Conservation (phyloP, 148 eudicot genomes). For the Fagopyrum esculentum region DNA sequence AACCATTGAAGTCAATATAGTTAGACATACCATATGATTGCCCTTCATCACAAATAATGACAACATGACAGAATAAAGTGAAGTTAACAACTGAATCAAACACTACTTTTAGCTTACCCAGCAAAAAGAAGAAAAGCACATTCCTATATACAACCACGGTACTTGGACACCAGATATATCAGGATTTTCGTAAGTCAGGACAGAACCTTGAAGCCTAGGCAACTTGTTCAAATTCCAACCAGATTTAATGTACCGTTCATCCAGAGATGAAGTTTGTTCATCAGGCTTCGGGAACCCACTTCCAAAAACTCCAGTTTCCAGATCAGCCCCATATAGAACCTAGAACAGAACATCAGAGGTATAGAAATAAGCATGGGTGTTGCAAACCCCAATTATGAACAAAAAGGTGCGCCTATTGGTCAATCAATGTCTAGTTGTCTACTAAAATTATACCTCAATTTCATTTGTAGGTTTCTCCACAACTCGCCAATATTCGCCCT, state of each 20-base stretch:
- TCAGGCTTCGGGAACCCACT: constrained; percentile 84
- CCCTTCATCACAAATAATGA: neutral
- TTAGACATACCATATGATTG: constrained; percentile 1
- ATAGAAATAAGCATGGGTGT: neutral
- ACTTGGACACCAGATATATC: constrained; percentile 97
- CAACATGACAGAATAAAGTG: neutral
- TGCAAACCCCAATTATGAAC: neutral
- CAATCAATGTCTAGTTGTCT: neutral
- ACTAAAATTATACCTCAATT: constrained; percentile 59
- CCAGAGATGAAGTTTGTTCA: constrained; percentile 34
- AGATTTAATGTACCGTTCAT: constrained; percentile 59
- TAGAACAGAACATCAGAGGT: constrained; percentile 20
- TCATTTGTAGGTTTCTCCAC: constrained; percentile 92
- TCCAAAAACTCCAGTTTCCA: constrained; percentile 94
- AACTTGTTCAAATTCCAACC: constrained; percentile 99
- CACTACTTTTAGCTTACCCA: constrained; percentile 63
- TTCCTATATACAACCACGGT: constrained; percentile 96
- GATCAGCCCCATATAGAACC: constrained; percentile 99
- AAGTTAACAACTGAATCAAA: neutral
- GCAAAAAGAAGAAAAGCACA: constrained; percentile 99
- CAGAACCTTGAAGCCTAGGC: constrained; percentile 91
- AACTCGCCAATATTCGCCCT: constrained; percentile 98
- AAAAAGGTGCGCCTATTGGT: neutral
- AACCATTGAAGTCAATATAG: neutral
- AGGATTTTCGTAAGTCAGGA: constrained; percentile 82